Conservation (phyloP, 2,329 filamentous ascomycete genomes). For the Penicillium sp. region DNA sequence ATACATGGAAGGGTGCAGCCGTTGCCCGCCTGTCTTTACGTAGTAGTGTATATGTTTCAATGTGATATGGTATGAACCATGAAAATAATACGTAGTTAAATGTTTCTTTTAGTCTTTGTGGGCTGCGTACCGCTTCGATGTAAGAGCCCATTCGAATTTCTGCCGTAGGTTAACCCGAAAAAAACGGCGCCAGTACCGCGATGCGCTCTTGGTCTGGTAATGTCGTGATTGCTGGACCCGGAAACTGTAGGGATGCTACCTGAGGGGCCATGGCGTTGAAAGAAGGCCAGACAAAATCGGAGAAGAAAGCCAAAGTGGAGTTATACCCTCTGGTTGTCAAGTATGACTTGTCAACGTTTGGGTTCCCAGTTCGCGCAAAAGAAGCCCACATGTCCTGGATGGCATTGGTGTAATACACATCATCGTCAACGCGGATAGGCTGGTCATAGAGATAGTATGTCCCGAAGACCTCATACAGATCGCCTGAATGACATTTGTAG, state of each 20-base stretch:
- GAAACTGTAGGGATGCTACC: not conserved
- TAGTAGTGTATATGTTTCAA: not conserved
- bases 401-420: too few species aligned
- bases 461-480: too few species aligned
- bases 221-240: not conserved
- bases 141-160: too few species aligned
- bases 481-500: too few species aligned
- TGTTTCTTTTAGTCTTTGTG: too few species aligned
- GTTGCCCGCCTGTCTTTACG: not conserved
- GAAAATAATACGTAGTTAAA: too few species aligned
- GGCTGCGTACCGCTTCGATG: too few species aligned
- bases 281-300: not conserved
- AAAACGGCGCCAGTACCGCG: not conserved
- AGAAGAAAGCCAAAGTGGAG: not conserved
- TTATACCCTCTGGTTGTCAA: not conserved
- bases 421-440: too few species aligned
- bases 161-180: not conserved
- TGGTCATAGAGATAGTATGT: too few species aligned
- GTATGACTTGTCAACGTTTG: not conserved
- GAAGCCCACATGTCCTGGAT: too few species aligned
- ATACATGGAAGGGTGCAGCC: not conserved
- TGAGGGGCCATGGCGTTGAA: not conserved
- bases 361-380: not conserved
- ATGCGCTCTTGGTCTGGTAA: not conserved
- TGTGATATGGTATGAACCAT: not conserved